Evolutionary conservation across 495 filamentous ascomycete species (phyloP).

Genomic region (Penicillium flavigenum): DNA sequence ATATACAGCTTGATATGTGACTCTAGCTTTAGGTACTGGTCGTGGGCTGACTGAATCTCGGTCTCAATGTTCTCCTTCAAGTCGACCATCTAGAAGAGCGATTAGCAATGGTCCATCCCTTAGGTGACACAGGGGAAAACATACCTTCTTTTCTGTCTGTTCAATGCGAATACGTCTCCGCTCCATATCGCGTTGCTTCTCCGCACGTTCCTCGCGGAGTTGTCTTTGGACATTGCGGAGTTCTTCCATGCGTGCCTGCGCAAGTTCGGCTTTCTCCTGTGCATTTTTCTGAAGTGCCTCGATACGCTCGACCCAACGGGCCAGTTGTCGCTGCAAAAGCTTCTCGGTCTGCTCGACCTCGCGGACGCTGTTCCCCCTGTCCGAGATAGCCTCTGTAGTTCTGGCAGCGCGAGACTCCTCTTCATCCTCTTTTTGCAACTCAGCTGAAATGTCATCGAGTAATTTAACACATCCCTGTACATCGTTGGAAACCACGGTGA

Average conservation of each 20-base stretch:
- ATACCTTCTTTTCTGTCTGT: slow-evolving; percentile 97
- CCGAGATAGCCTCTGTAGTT: slow-evolving; percentile 82
- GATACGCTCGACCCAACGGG: slow-evolving; percentile 80
- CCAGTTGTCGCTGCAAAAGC: slow-evolving; percentile 77
- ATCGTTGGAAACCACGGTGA: slow-evolving; percentile 76
- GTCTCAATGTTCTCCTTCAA: slow-evolving; percentile 95
- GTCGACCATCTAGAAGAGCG: slow-evolving; percentile 76
- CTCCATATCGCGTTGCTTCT: slow-evolving; percentile 89
- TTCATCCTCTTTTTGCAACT: slow-evolving; percentile 87
- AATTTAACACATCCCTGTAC: slow-evolving; percentile 82
- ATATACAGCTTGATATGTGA: slow-evolving; percentile 96
- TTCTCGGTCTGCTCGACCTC: slow-evolving; percentile 88
- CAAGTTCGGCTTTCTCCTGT: slow-evolving; percentile 73
- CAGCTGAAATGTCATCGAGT: slow-evolving; percentile 79
- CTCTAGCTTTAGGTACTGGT: slow-evolving; percentile 95
- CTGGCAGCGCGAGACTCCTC: slow-evolving; percentile 72
- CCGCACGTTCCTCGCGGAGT: slow-evolving; percentile 77
- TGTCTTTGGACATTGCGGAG: slow-evolving; percentile 75
- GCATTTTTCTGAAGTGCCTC: slow-evolving; percentile 74
- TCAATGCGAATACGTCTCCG: slow-evolving; percentile 85
- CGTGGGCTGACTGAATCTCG: slow-evolving; percentile 81
- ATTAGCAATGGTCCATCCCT: slow-evolving; percentile 4
- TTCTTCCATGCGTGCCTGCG: slow-evolving; percentile 87
- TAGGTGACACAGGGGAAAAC: slow-evolving; percentile 11
- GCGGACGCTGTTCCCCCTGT: slow-evolving; percentile 80